phyloP scores from a whole-genome alignment of 2,329 filamentous ascomycete species.

The Fusarium sp. region DNA sequence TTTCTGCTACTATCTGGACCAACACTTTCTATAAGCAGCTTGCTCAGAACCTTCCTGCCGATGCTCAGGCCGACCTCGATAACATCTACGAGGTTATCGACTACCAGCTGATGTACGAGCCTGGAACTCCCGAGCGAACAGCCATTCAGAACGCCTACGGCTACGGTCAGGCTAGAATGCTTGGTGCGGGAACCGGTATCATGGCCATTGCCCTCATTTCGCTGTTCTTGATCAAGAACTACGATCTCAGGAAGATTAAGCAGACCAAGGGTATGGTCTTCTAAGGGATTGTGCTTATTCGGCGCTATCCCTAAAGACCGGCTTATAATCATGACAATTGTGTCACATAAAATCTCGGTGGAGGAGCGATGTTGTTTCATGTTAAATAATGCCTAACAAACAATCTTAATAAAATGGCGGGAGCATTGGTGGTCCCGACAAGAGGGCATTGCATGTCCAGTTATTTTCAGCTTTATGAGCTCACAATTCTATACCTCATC shows the following conservation, averaged over 20 bases:
- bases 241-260: slow-evolving; percentile 63
- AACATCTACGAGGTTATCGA: slow-evolving; percentile 68
- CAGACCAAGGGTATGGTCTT: slow-evolving; percentile 69
- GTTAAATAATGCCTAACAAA: not conserved
- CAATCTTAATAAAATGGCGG: slow-evolving; percentile 18
- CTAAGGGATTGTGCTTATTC: slow-evolving; percentile 48
- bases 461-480: not conserved
- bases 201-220: slow-evolving; percentile 56
- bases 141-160: slow-evolving; percentile 74
- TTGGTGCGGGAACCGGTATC: slow-evolving; percentile 56
- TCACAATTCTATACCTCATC: not conserved
- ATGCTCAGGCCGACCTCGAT: slow-evolving; percentile 54
- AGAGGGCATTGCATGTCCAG: not conserved
- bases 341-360: slow-evolving; percentile 19
- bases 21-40: slow-evolving; percentile 60
- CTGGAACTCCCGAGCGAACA: slow-evolving; percentile 60
- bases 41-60: slow-evolving; percentile 64
- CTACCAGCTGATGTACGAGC: slow-evolving; percentile 65
- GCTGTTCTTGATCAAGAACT: slow-evolving; percentile 64
- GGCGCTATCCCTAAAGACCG: not conserved
- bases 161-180: slow-evolving; percentile 65
- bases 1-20: slow-evolving; percentile 54
- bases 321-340: not conserved
- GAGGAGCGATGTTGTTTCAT: slow-evolving; percentile 13
- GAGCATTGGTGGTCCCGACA: not conserved